phyloP scores from a whole-genome alignment of 139 green algal species.

The Gonium pectorale region DNA sequence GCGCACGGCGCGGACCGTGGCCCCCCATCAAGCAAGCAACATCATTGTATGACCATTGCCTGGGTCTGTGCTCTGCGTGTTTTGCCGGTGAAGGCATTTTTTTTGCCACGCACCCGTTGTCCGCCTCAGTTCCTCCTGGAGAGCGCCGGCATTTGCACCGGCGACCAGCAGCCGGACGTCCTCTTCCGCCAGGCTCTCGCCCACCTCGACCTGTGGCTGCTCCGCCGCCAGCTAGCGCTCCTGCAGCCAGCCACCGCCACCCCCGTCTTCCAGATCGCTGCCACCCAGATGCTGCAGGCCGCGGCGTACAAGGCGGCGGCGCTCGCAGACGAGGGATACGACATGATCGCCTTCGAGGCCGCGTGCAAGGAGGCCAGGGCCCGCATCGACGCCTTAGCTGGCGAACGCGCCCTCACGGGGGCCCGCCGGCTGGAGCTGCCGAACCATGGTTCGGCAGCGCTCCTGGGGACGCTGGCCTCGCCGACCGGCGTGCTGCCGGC shows the following conservation, averaged over 20 bases:
- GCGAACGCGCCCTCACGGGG: background rate
- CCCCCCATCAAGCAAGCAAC: too few relatives aligned
- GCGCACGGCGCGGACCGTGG: too few relatives aligned
- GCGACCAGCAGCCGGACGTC: background rate
- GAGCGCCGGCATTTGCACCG: background rate
- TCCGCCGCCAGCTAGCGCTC: slow-evolving; percentile 26
- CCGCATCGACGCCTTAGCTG: slow-evolving; percentile 5
- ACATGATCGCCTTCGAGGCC: slow-evolving; percentile 40
- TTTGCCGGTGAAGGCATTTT: background rate
- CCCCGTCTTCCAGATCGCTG: slow-evolving; percentile 2
- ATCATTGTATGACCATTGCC: background rate
- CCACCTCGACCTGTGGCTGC: slow-evolving; percentile 61
- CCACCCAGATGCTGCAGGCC: slow-evolving; percentile 53
- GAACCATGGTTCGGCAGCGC: background rate
- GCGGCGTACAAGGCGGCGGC: slow-evolving; percentile 40
- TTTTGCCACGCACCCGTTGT: background rate
- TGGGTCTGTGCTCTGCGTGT: background rate
- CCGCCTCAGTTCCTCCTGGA: background rate
- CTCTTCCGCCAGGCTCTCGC: slow-evolving; percentile 26
- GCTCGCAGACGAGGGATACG: slow-evolving; percentile 43
- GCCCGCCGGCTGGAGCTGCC: slow-evolving; percentile 17
- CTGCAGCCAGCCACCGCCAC: slow-evolving; percentile 13
- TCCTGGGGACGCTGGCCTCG: background rate
- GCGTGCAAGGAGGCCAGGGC: background rate
- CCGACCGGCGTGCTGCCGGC: slow-evolving; percentile 35